These are phyloP conservation scores for Irpex sp. DNA, from an alignment of 1,284 basidiomycete species.

Conservation along the genomic window DNA sequence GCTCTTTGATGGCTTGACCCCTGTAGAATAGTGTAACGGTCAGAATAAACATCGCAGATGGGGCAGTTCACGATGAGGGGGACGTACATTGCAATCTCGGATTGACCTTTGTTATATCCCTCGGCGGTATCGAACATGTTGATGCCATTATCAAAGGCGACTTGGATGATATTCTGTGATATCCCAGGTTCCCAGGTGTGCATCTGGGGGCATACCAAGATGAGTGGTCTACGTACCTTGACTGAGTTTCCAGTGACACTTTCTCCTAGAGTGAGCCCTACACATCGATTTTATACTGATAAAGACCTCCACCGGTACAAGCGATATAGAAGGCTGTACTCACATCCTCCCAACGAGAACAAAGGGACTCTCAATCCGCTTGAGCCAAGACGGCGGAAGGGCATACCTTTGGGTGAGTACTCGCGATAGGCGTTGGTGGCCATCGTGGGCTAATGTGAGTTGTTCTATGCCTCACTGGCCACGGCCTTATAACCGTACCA, in stretches of 20 bases:
- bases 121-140: constrained; percentile 71
- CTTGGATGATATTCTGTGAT: constrained; percentile 56
- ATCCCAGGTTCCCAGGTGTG: not conserved
- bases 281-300: not conserved
- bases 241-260: constrained; percentile 66
- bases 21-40: constrained; percentile 35
- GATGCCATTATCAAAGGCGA: constrained; percentile 64
- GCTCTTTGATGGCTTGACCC: constrained; percentile 77
- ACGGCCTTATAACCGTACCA: not conserved
- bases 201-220: not conserved
- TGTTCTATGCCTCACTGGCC: not conserved
- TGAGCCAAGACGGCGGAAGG: constrained; percentile 70
- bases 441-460: not conserved
- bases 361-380: constrained; percentile 75
- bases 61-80: not conserved
- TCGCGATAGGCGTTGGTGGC: constrained; percentile 5
- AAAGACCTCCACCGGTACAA: not conserved
- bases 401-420: constrained; percentile 65
- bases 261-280: constrained; percentile 62
- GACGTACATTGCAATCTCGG: constrained; percentile 63
- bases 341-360: constrained; percentile 78
- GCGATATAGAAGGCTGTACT: constrained; percentile 4
- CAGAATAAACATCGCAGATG: too few relatives aligned
- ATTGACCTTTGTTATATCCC: constrained; percentile 66
- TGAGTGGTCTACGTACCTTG: constrained; percentile 35